Base-by-base conservation (phyloP, 768 basidiomycete genomes). In the Tricholomella constricta region DNA sequence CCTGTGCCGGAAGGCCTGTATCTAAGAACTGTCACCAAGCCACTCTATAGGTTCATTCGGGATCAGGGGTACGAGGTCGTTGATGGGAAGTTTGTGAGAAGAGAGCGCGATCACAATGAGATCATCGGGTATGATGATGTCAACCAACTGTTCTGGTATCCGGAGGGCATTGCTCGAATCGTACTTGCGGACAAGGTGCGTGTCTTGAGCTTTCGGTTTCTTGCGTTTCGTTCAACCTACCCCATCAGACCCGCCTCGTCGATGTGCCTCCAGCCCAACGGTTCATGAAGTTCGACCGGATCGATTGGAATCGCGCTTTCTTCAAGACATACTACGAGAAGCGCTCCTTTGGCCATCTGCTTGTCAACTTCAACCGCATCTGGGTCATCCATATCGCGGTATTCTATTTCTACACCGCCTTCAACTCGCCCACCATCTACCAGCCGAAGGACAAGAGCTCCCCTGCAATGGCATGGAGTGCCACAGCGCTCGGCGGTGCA, bases 251-350 rank as follows among this genome's bases (percentile, higher is more conserved):
- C 25, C 86, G 93, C 22, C 82, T 98, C 40, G 89, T 98, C 44
- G 95, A 98, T 63, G 77, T 98, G 22, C 80, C 97, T 0, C 91
- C 94, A 1, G 78, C 93, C 0, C 90, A 96, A 64, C 85, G 97
- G 32, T 99, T 94, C 73, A 94, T 96, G 89, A 91, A 89, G 68
- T 96, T 99, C 58, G 94, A 96, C 69, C 85, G 91, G 45, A 86
- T 99, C 61, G 96, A 98, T 57, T 99, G 97, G 97, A 88, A 89
- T 64, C 80, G 87, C 23, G 95, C 87, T 3, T 98, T 98, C 73
- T 97, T 94, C 90, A 98, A 99, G 78, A 98, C 96, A 0, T 99
- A 98, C 72, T 94, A 88, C 58, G 97, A 99, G 71, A 94, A 94
- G 65, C 93, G 97, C 26, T 95, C 95, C 0, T 93, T 96, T 70